A percentile compares a stretch with the other conserved stretches of the same genome.
phyloP scores from a whole-genome alignment of 2,329 filamentous ascomycete genomes.

The Arthrobotrys entomopaga region DNA sequence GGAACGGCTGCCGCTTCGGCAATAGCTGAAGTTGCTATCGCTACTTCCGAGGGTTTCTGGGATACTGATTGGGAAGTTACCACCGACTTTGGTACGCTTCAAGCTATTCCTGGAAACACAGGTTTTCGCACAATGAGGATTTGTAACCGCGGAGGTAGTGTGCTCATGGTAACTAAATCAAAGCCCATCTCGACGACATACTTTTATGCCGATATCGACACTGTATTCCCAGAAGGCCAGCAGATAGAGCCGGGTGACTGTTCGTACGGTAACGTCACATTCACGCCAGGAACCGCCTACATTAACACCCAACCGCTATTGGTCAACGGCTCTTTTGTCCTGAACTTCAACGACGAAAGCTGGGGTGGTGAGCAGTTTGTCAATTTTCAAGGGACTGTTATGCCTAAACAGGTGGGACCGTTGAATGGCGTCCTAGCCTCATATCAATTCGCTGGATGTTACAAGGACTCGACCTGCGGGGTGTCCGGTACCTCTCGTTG shows the following conservation, averaged over 20 bases:
- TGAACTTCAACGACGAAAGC: conserved; percentile 63
- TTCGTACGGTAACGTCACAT: conserved; percentile 60
- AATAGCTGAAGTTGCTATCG: conserved; percentile 61
- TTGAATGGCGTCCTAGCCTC: conserved; percentile 59
- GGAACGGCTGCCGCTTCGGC: conserved; percentile 61
- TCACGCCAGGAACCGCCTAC: conserved; percentile 57
- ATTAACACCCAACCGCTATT: conserved; percentile 56
- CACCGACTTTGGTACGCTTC: conserved; percentile 29
- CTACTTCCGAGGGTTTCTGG: conserved; percentile 62
- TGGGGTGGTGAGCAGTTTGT: conserved; percentile 63
- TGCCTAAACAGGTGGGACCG: conserved; percentile 62
- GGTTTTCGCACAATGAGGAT: conserved; percentile 61
- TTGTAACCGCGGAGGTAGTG: conserved; percentile 62
- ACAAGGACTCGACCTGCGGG: conserved; percentile 60
- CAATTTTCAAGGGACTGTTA: conserved; percentile 60
- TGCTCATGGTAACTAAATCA: conserved; percentile 62
- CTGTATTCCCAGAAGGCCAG: conserved; percentile 46
- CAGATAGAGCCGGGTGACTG: conserved; percentile 60
- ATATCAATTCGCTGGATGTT: conserved; percentile 63
- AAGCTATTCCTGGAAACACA: conserved; percentile 58
- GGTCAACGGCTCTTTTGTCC: conserved; percentile 61
- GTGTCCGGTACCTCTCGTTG: conserved; percentile 60
- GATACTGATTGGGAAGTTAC: conserved; percentile 57
- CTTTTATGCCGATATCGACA: conserved; percentile 51
- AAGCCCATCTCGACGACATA: conserved; percentile 57